These are phyloP conservation scores for Laburnicola sp. DNA, from an alignment of 2,329 filamentous ascomycete genomes.

Conservation along the genomic window DNA sequence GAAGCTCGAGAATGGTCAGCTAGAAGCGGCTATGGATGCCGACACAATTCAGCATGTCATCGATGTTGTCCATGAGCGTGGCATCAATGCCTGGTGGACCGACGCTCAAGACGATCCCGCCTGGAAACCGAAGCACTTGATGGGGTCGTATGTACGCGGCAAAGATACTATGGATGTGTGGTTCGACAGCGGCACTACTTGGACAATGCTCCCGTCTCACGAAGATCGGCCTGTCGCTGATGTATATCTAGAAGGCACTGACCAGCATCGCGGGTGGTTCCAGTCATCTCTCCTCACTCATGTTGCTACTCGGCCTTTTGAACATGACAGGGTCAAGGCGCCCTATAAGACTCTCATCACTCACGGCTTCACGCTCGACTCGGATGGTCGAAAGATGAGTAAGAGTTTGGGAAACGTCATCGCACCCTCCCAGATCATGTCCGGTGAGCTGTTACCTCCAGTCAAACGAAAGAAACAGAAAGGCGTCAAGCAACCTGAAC, in stretches of 20 bases:
- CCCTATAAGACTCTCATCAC: slow-evolving; percentile 92
- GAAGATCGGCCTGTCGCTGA: slow-evolving; percentile 63
- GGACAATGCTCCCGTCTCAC: slow-evolving; percentile 58
- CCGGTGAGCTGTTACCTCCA: slow-evolving; percentile 74
- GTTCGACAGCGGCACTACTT: slow-evolving; percentile 98
- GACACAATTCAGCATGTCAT: slow-evolving; percentile 85
- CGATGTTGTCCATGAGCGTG: slow-evolving; percentile 71
- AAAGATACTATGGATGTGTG: slow-evolving; percentile 99
- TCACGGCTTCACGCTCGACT: slow-evolving; percentile 91
- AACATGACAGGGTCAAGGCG: slow-evolving; percentile 49
- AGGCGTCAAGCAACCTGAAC: slow-evolving; percentile 43
- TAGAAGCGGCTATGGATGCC: slow-evolving; percentile 73
- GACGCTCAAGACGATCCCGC: slow-evolving; percentile 73
- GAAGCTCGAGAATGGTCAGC: slow-evolving; percentile 57
- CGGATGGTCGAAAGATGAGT: slow-evolving; percentile 95
- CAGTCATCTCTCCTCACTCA: slow-evolving; percentile 92
- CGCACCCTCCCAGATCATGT: slow-evolving; percentile 78
- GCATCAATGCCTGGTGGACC: slow-evolving; percentile 94
- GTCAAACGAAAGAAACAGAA: slow-evolving; percentile 65
- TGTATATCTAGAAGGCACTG: slow-evolving; percentile 89
- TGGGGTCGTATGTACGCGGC: slow-evolving; percentile 68
- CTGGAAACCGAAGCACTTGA: slow-evolving; percentile 73
- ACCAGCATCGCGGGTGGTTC: slow-evolving; percentile 98
- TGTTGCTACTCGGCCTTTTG: slow-evolving; percentile 62
- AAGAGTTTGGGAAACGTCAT: slow-evolving; percentile 93